Conservation (phyloP, 2,329 filamentous ascomycete genomes). For the Zopfia rhizophila region DNA sequence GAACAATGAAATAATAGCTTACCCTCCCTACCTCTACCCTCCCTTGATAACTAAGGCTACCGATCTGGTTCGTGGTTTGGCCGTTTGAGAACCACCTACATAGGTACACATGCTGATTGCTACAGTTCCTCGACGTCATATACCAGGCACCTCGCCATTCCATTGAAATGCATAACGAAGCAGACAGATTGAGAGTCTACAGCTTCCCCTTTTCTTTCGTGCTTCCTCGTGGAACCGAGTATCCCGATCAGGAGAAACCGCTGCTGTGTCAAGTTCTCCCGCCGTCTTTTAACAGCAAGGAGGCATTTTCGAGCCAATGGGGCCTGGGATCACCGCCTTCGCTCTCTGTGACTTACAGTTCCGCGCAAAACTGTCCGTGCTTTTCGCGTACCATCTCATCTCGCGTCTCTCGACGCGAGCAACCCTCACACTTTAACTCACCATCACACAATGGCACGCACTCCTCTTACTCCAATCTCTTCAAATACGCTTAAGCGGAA, state of each 20-base stretch:
- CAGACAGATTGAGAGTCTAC: slow-evolving; percentile 10
- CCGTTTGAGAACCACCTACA: slow-evolving; percentile 9
- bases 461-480: too few relatives aligned
- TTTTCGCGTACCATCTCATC: too few relatives aligned
- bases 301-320: slow-evolving; percentile 7
- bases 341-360: slow-evolving; percentile 11
- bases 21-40: slow-evolving; percentile 10
- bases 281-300: slow-evolving; percentile 9
- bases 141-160: slow-evolving; percentile 13
- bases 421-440: too few relatives aligned
- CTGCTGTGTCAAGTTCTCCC: slow-evolving; percentile 13
- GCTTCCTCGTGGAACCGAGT: slow-evolving; percentile 8
- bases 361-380: too few relatives aligned
- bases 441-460: too few relatives aligned
- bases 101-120: slow-evolving; percentile 7
- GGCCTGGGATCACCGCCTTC: background rate
- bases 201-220: slow-evolving; percentile 18
- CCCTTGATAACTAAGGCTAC: slow-evolving; percentile 12
- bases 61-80: slow-evolving; percentile 10
- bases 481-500: too few relatives aligned
- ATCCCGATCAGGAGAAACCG: slow-evolving; percentile 9
- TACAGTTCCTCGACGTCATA: slow-evolving; percentile 19
- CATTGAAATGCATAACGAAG: slow-evolving; percentile 1
- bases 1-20: slow-evolving; percentile 12
- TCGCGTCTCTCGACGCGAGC: too few relatives aligned